phyloP scores from a whole-genome alignment of 495 filamentous ascomycete species.

The Podospora comata region DNA sequence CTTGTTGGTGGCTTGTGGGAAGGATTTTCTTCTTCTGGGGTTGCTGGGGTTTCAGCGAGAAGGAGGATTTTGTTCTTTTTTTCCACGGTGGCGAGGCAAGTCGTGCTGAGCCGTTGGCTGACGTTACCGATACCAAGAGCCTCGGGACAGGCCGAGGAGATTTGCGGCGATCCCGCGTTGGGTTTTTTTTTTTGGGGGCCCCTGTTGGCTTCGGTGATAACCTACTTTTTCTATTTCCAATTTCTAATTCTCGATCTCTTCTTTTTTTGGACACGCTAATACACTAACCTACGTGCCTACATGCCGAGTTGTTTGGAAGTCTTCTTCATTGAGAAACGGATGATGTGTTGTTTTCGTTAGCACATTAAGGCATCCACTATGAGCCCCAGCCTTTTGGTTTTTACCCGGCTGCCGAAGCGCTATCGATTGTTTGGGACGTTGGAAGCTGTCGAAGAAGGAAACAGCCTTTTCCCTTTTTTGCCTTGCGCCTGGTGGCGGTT shows the following conservation, averaged over 20 bases:
- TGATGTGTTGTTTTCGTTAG: neutral
- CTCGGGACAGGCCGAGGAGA: slow-evolving; percentile 1
- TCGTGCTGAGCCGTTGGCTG: neutral
- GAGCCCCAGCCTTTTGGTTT: neutral
- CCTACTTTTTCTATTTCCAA: neutral
- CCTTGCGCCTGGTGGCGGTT: neutral
- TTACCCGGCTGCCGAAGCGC: neutral
- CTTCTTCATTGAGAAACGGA: neutral
- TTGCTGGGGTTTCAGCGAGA: neutral
- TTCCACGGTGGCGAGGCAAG: neutral
- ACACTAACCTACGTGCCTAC: neutral
- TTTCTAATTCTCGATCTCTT: neutral
- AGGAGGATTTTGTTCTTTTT: neutral
- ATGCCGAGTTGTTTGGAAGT: neutral
- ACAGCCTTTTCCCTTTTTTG: neutral
- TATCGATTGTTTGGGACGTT: neutral
- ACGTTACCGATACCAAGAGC: neutral
- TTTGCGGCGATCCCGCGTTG: slow-evolving; percentile 1
- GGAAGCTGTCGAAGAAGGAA: neutral
- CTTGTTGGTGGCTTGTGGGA: neutral
- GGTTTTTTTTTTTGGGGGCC: neutral
- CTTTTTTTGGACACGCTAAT: neutral
- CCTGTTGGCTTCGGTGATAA: neutral
- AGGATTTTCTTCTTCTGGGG: neutral
- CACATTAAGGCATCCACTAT: neutral